These are phyloP conservation scores for Panicum virgatum DNA, from an alignment of 202 grass and related monocot genomes.

Conservation along the genomic window DNA sequence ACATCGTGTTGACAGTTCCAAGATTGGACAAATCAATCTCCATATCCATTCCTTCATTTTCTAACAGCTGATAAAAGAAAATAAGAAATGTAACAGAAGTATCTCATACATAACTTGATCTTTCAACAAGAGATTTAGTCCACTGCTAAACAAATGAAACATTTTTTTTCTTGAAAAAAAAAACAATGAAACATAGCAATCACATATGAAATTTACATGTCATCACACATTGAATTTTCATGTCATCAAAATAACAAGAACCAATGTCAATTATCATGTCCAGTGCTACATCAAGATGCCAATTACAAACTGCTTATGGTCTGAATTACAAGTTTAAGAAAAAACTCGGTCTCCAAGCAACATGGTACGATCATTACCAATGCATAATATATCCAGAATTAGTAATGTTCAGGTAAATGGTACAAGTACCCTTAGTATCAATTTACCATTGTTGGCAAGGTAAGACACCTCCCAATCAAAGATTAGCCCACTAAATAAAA, in stretches of 20 bases:
- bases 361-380: constrained; percentile 4
- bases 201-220: background rate
- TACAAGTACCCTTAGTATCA: background rate
- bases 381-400: constrained; percentile 21
- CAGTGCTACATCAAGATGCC: constrained; percentile 3
- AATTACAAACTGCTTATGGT: background rate
- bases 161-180: too few species aligned
- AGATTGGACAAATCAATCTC: constrained; percentile 99
- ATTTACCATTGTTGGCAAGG: background rate
- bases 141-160: background rate
- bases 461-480: background rate
- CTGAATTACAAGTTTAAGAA: constrained; percentile 3
- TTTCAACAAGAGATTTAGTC: constrained; percentile 18
- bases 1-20: constrained; percentile 98
- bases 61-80: constrained; percentile 68
- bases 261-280: constrained; percentile 7
- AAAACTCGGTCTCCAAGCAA: background rate
- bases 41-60: constrained; percentile 99
- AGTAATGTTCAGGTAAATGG: background rate
- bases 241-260: constrained; percentile 32
- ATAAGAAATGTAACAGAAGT: constrained; percentile 13
- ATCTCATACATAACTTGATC: constrained; percentile 11
- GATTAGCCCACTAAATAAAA: background rate
- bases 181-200: constrained; percentile 6
- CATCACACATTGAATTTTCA: background rate